phyloP scores from a whole-genome alignment of 495 filamentous ascomycete genomes.

The Talaromyces ruber region DNA sequence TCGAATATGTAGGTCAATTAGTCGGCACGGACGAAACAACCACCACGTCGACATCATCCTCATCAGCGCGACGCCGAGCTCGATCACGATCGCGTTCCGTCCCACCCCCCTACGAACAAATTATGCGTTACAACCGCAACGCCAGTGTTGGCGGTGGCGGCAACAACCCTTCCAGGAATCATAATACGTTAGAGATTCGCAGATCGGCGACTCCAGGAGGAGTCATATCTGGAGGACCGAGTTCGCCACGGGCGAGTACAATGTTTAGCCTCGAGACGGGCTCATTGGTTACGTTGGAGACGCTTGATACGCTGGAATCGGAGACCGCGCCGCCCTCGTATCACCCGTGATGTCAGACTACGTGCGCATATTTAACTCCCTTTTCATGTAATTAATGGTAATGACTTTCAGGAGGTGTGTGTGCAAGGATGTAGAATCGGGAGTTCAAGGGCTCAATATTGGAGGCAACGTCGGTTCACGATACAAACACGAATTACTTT shows the following conservation, averaged over 20 bases:
- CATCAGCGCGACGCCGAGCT: not conserved
- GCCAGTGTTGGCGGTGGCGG: not conserved
- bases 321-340: conserved; percentile 15
- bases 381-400: not conserved
- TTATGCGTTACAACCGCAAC: not conserved
- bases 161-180: not conserved
- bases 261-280: conserved; percentile 14
- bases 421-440: not conserved
- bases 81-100: conserved; percentile 1
- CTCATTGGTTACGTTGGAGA: conserved; percentile 16
- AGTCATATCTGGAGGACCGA: conserved; percentile 7
- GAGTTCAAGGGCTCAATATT: not conserved
- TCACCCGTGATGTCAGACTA: conserved; percentile 2
- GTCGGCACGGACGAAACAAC: conserved; percentile 6
- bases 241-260: conserved; percentile 13
- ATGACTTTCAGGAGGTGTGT: not conserved
- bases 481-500: not conserved
- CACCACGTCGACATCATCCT: not conserved
- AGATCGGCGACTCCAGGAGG: not conserved
- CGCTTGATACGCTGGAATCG: conserved; percentile 9
- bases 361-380: not conserved
- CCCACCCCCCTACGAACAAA: not conserved
- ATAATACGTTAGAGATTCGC: not conserved
- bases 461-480: not conserved
- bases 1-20: conserved; percentile 18